These are phyloP conservation scores for Mycena galericulata DNA, from an alignment of 768 basidiomycete species.

Conservation along the genomic window DNA sequence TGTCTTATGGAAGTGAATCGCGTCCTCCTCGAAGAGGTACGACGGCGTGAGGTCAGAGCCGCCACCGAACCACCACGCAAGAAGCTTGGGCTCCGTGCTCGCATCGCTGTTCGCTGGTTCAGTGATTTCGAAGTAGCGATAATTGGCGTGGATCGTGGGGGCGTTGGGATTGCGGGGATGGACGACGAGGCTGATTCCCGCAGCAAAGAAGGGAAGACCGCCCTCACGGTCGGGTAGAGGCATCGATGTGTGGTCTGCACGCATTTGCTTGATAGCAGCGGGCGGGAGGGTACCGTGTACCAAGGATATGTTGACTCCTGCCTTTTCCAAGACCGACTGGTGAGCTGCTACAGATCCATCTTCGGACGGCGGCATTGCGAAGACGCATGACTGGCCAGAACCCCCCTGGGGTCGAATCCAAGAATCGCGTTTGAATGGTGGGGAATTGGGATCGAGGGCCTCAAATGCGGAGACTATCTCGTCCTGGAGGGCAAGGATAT, in stretches of 20 bases:
- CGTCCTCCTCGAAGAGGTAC: constrained; percentile 92
- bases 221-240: constrained; percentile 67
- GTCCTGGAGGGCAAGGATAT: constrained; percentile 82
- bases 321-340: constrained; percentile 86
- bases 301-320: constrained; percentile 94
- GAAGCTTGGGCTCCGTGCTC: constrained; percentile 60
- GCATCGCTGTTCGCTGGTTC: constrained; percentile 52
- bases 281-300: constrained; percentile 92
- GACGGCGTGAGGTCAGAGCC: constrained; percentile 95
- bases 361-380: constrained; percentile 59
- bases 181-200: constrained; percentile 91
- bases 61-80: constrained; percentile 99
- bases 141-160: constrained; percentile 96
- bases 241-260: constrained; percentile 87
- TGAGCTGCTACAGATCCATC: constrained; percentile 46
- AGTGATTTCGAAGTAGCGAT: constrained; percentile 96
- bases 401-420: constrained; percentile 84
- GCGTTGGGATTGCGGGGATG: constrained; percentile 95
- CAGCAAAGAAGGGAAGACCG: constrained; percentile 92
- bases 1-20: constrained; percentile 84
- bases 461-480: constrained; percentile 85
- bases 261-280: constrained; percentile 93
- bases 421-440: constrained; percentile 83
- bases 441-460: constrained; percentile 76
- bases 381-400: constrained; percentile 85